Evolutionary conservation across 2,329 filamentous ascomycete species (phyloP), one percentile per base, ranked within the genome.

Genomic region (Verticillium alfalfae): DNA sequence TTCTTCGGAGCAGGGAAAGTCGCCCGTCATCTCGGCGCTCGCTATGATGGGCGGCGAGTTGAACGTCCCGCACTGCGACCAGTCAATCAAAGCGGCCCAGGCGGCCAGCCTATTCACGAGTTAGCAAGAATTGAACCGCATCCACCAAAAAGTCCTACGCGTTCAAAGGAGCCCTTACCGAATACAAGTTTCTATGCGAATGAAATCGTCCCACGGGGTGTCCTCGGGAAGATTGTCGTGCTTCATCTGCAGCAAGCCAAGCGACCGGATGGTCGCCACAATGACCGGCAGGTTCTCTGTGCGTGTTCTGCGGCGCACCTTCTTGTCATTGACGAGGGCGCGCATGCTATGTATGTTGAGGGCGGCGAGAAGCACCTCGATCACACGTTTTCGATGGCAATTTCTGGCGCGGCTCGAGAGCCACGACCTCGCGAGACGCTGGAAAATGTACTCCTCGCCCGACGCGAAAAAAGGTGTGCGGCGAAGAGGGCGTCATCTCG

Each of bases 41-140:
- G 67, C 66, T 18, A 67, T 67, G 12, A 64, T 34, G 2, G 66
- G 63, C n/a, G 66, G 68, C 2, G 59, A 60, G 56, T 70, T 67
- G 55, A 66, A 68, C 59, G 70, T 64, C 56, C 70, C 67, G 26
- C 62, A 57, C 36, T 72, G 69, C 26, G 71, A 70, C 68, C 69
- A 71, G 59, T 72, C 70, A 7, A 62, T 62, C 5, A 70, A 56
- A 9, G 68, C 60, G 3, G 66, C 64, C 68, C 69, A 71, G 0
- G 58, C 65, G 1, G 66, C 67, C 22, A 70, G 61, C 13, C 71
- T 71, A 13, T 3, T 2, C 26, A 16, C 13, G 15, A 6, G 6
- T 41, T n/a, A 41, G 39, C 6, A 15, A 15, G 16, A 8, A 8
- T 8, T 38, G 26, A 5, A 31, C 26, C 36, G 36, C 36, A 37